Conservation (phyloP, 2,329 filamentous ascomycete genomes). For the Neurospora crassa region DNA sequence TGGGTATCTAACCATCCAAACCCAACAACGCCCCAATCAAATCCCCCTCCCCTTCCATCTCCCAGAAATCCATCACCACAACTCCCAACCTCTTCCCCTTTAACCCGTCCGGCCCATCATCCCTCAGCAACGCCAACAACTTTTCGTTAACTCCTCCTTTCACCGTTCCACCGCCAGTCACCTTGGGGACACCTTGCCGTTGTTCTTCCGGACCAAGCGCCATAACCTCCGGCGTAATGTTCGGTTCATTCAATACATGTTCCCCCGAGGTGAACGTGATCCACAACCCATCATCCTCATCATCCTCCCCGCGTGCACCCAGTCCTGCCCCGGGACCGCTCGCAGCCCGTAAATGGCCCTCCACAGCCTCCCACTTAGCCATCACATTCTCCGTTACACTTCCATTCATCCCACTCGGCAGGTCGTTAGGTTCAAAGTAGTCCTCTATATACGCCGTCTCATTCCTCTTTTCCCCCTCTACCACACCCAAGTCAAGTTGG, state of each 20-base stretch:
- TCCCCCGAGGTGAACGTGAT: slow-evolving; percentile 38
- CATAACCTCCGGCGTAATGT: slow-evolving; percentile 33
- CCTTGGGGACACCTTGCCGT: not conserved
- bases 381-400: slow-evolving; percentile 26
- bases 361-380: slow-evolving; percentile 34
- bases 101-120: slow-evolving; percentile 9
- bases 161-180: slow-evolving; percentile 18
- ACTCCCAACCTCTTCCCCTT: slow-evolving; percentile 37
- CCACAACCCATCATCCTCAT: slow-evolving; percentile 28
- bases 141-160: slow-evolving; percentile 35
- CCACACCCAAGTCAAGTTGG: not conserved
- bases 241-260: slow-evolving; percentile 27
- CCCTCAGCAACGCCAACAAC: slow-evolving; percentile 26
- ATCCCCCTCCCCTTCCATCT: slow-evolving; percentile 28
- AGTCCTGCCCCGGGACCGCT: too few species aligned
- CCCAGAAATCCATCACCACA: slow-evolving; percentile 43
- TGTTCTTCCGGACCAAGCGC: slow-evolving; percentile 27
- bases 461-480: slow-evolving; percentile 9
- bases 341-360: slow-evolving; percentile 25
- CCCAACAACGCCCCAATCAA: slow-evolving; percentile 30
- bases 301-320: slow-evolving; percentile 16
- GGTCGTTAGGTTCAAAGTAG: slow-evolving; percentile 32
- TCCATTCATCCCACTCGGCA: slow-evolving; percentile 20
- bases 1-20: slow-evolving; percentile 2
- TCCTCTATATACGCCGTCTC: slow-evolving; percentile 38